Base-by-base conservation (phyloP, 2,329 filamentous ascomycete species). In the Pseudocercospora pini-densiflorae region DNA sequence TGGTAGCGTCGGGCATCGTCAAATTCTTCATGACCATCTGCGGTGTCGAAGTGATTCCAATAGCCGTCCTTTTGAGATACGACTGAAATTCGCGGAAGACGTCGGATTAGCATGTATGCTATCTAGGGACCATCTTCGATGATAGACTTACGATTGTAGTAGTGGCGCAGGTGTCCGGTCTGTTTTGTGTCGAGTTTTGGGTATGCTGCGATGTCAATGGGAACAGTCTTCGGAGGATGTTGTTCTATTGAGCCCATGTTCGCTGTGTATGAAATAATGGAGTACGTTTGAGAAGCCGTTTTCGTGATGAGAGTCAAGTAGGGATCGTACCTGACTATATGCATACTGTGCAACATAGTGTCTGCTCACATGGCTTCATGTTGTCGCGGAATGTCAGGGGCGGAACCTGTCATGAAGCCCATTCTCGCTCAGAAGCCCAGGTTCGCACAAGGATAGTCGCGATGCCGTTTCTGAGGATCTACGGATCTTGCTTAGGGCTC, bases 21-120 rank as follows among this genome's bases (percentile, higher is more conserved):
- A 61, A 74, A 81, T 62, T 82, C 81, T 65, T 82, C 78, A 12
- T 69, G 72, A 5, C 77, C 76, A 12, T 81, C 78, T 59, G 78
- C 73, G 21, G 70, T 62, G 14, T 77, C 77, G 75, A 79, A 76
- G 45, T 76, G 70, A 14, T 65, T 54, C 77, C 76, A 79, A 59
- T 77, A 72, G 1, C 73, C 75, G 33, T 75, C 72, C 0, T 65
- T 47, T 10, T 73, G 75, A 0, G 77, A 67, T 12, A 69, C 70
- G 5, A 80, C 40, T 43, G 40, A 3, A 9, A 9, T 14, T 12
- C 10, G 40, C 40, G n/a, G 40, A 43, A 43, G 12, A 43, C 40
- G 40, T n/a, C 10, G 40, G 40, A 43, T 43, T 43, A 43, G 40
- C 40, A n/a, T 14, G 10, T 43, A n/a, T 43, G 40, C 10, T 9